Evolutionary conservation across 768 basidiomycete genomes (phyloP).

Genomic region (Russula lepida): DNA sequence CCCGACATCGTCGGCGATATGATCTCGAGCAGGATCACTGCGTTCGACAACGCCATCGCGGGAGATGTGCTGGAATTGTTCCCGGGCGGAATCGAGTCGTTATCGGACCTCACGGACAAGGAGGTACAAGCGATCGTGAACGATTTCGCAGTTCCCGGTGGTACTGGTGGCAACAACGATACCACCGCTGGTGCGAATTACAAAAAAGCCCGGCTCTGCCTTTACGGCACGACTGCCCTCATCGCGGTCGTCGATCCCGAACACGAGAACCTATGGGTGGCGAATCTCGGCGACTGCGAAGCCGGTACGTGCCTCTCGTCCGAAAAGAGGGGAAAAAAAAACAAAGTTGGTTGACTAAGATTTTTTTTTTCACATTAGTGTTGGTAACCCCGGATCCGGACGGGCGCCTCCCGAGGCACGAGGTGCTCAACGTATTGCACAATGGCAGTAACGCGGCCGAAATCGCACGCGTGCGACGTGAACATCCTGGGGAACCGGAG

Average conservation of each 20-base stretch:
- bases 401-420: conserved; percentile 45
- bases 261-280: conserved; percentile 68
- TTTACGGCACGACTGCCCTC: conserved; percentile 78
- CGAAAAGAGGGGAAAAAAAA: not conserved
- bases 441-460: conserved; percentile 65
- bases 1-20: conserved; percentile 32
- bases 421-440: conserved; percentile 55
- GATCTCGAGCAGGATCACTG: conserved; percentile 31
- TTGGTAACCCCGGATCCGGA: conserved; percentile 39
- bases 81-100: conserved; percentile 45
- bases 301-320: conserved; percentile 41
- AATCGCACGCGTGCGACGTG: conserved; percentile 50
- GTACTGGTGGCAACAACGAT: not conserved
- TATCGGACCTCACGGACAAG: conserved; percentile 37
- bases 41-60: conserved; percentile 39
- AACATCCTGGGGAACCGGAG: conserved; percentile 64
- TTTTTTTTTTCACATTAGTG: conserved; percentile 13
- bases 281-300: conserved; percentile 76
- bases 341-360: not conserved
- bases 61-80: conserved; percentile 39
- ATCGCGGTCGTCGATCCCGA: conserved; percentile 67
- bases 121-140: conserved; percentile 55
- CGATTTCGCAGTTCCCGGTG: conserved; percentile 42
- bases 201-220: conserved; percentile 59
- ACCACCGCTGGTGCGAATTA: conserved; percentile 54